Evolutionary conservation across 257 asterid species (phyloP).

Genomic region (Lantana camara): DNA sequence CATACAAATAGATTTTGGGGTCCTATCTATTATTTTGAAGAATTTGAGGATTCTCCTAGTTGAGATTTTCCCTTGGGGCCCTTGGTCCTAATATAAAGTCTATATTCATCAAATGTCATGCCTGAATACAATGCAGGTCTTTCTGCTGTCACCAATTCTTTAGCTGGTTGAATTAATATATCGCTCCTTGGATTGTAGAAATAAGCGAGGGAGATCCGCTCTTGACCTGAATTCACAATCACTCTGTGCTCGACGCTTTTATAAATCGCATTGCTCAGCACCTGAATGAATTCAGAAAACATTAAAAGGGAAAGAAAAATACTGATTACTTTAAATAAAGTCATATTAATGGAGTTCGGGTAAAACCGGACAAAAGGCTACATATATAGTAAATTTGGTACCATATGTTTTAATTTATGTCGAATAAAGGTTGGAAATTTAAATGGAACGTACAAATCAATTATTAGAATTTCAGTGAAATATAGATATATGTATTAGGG

Average conservation of each 20-base stretch:
- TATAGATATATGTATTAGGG: too few species aligned
- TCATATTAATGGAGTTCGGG: too few species aligned
- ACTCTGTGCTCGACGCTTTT: constrained; percentile 65
- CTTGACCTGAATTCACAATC: constrained; percentile 42
- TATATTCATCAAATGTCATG: constrained; percentile 55
- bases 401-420: too few species aligned
- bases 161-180: constrained; percentile 43
- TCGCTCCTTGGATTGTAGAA: constrained; percentile 59
- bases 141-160: constrained; percentile 40
- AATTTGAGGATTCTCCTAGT: constrained; percentile 32
- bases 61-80: constrained; percentile 63
- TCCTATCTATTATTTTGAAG: background rate
- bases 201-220: constrained; percentile 50
- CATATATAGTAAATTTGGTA: too few species aligned
- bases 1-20: background rate
- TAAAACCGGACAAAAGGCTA: too few species aligned
- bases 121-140: constrained; percentile 40
- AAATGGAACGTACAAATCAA: too few species aligned
- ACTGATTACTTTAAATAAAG: background rate
- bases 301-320: background rate
- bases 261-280: constrained; percentile 50
- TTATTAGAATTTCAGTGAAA: too few species aligned
- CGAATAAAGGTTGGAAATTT: too few species aligned
- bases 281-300: constrained; percentile 22
- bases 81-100: constrained; percentile 49